Conservation (phyloP, 2,329 filamentous ascomycete species). For the Cladobotryum protrusum region DNA sequence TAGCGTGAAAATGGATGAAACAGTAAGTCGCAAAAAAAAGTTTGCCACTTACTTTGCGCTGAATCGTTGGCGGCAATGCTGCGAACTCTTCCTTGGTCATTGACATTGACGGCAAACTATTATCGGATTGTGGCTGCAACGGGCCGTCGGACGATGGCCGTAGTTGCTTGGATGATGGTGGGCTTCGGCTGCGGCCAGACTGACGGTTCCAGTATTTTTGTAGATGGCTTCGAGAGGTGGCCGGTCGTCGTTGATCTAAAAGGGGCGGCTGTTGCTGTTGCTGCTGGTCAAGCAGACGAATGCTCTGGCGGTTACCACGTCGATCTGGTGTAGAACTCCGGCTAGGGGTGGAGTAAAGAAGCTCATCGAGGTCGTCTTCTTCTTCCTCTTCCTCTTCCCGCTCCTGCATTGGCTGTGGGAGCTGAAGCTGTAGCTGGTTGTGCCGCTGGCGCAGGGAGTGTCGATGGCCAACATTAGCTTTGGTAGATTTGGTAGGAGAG, state of each 20-base stretch:
- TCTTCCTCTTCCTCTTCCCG: slow-evolving; percentile 6
- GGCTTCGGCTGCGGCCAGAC: slow-evolving; percentile 5
- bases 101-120: slow-evolving; percentile 20
- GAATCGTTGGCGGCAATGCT: slow-evolving; percentile 47
- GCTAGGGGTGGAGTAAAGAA: slow-evolving; percentile 7
- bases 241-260: slow-evolving; percentile 18
- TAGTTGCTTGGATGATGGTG: slow-evolving; percentile 10
- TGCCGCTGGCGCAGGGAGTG: background rate
- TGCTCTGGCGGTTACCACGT: slow-evolving; percentile 16
- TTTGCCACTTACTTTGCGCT: slow-evolving; percentile 46
- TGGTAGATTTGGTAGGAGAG: background rate
- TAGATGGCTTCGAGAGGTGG: slow-evolving; percentile 22
- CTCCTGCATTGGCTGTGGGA: slow-evolving; percentile 3
- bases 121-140: slow-evolving; percentile 12
- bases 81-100: slow-evolving; percentile 41
- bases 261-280: slow-evolving; percentile 9
- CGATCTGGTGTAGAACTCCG: slow-evolving; percentile 9
- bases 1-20: background rate
- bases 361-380: slow-evolving; percentile 2
- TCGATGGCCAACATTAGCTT: background rate
- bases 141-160: slow-evolving; percentile 20
- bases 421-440: slow-evolving; percentile 4
- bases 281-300: slow-evolving; percentile 17
- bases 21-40: background rate
- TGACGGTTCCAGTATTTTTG: slow-evolving; percentile 12